Conservation (phyloP, 1,284 basidiomycete species). For the Trametes hirsuta region DNA sequence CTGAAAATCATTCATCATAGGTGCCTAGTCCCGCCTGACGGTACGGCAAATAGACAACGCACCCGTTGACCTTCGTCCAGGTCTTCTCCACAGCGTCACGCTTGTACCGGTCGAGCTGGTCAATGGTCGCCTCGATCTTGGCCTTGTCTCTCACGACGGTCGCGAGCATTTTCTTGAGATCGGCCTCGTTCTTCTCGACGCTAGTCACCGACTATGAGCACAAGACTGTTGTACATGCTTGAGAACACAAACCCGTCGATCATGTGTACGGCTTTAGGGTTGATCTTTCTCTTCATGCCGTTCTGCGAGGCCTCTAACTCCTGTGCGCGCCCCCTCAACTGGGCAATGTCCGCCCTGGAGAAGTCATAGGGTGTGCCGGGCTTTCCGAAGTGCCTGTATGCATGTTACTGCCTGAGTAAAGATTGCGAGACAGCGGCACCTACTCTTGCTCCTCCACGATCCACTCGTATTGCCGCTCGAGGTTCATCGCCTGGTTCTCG, state of each 20-base stretch:
- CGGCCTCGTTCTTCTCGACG: constrained; percentile 92
- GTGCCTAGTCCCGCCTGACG: background rate
- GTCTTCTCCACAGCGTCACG: constrained; percentile 92
- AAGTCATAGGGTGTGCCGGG: constrained; percentile 87
- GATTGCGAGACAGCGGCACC: constrained; percentile 34
- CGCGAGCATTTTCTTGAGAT: constrained; percentile 86
- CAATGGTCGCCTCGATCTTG: constrained; percentile 96
- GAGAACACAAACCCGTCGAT: constrained; percentile 78
- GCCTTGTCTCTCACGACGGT: constrained; percentile 93
- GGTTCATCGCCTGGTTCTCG: constrained; percentile 47
- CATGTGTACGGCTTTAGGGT: constrained; percentile 95
- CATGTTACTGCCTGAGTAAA: constrained; percentile 1
- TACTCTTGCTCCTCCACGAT: constrained; percentile 86
- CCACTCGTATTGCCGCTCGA: constrained; percentile 90
- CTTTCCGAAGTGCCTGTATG: constrained; percentile 77
- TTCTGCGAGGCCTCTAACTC: constrained; percentile 85
- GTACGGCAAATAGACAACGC: constrained; percentile 17
- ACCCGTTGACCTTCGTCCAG: constrained; percentile 95
- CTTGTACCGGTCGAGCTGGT: constrained; percentile 93
- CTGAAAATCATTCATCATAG: constrained; percentile 43
- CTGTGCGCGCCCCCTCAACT: constrained; percentile 67
- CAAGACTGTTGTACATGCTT: background rate
- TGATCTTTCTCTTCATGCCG: constrained; percentile 93
- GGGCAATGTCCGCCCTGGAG: constrained; percentile 65
- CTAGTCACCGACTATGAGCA: constrained; percentile 44